Evolutionary conservation across 129 eudicot genomes (phyloP).

Genomic region (sunflower (Helianthus annuus)): DNA sequence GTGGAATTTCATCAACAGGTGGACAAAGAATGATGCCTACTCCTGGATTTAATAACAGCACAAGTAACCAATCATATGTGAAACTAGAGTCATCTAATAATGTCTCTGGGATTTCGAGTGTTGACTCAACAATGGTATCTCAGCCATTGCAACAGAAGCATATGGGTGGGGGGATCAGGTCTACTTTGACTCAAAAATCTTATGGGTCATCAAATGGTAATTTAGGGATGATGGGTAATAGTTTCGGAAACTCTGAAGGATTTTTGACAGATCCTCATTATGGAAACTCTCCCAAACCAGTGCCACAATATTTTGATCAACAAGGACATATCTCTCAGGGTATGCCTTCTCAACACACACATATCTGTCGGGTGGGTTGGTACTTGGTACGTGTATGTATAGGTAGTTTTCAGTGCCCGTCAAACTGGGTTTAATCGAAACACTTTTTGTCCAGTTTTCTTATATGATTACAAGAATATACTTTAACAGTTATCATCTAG

Average conservation of each 20-base stretch:
- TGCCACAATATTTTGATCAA: slow-evolving; percentile 65
- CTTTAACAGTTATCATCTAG: not conserved
- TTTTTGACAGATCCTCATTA: slow-evolving; percentile 46
- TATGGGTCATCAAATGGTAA: slow-evolving; percentile 65
- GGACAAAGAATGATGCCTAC: slow-evolving; percentile 94
- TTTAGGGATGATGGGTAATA: slow-evolving; percentile 60
- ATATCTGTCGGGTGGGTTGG: not conserved
- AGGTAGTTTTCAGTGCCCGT: too few species aligned
- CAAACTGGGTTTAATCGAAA: too few species aligned
- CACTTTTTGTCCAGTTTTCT: too few species aligned
- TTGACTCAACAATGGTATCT: slow-evolving; percentile 57
- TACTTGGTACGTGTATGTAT: too few species aligned
- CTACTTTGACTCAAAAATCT: slow-evolving; percentile 67
- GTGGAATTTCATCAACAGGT: slow-evolving; percentile 35
- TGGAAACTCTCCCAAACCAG: slow-evolving; percentile 59
- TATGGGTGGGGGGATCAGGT: slow-evolving; percentile 78
- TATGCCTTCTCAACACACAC: slow-evolving; percentile 19
- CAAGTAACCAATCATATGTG: slow-evolving; percentile 47
- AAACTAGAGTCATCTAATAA: slow-evolving; percentile 56
- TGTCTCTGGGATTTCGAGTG: slow-evolving; percentile 46
- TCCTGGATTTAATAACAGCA: slow-evolving; percentile 66
- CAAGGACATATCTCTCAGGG: slow-evolving; percentile 64
- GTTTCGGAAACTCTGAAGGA: slow-evolving; percentile 64
- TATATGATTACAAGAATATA: not conserved
- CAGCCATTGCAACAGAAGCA: slow-evolving; percentile 73